Base-by-base conservation (phyloP, 1,139 yeast genomes). In the Pichia sp. region DNA sequence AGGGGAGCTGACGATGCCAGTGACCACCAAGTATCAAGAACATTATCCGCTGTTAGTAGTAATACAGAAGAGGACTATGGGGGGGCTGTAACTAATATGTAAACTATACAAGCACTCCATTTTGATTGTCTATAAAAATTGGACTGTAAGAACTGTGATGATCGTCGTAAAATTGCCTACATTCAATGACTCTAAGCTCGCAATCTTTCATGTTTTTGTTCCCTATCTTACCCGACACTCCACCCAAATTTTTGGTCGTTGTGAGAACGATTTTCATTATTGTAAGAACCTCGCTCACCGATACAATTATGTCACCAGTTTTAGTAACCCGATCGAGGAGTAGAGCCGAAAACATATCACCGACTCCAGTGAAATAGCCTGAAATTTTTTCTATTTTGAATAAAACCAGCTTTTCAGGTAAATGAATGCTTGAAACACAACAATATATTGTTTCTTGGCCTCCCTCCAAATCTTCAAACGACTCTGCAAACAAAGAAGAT, bases 341-440 rank as follows among this genome's bases (percentile, higher is more conserved):
- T 47, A 92, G 68, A 0, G 96, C 95, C 0, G 95, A 81, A 67
- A 93, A 90, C 46, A 93, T 72, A 64, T 93, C 99, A 2, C 99
- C 99, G 5, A 93, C 90, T 0, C 99, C 98, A 1, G 95, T 87
- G 68, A 92, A 92, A 60, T 85, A 85, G 2, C 92, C 85, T 49
- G 84, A 77, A 53, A 89, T 79, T 46, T 62, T 75, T 69, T 69
- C 79, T 78, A 68, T 72, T 40, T 58, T 61, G 49, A 60, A 67
- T 38, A 65, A 31, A 2, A 49, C 58, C 49, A 54, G 61, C 50
- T 31, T 54, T 29, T 57, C 54, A 10, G 30, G 26, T 16, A 54
- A 61, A 2, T 55, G 52, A 0, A 19, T 30, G n/a, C 79, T 66
- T 1, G 86, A 79, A 1, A 84, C 79, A 8, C 85, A 83, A 56